Base-by-base conservation (phyloP, 805 yeast species). In the Pichia gijzeniarum region DNA sequence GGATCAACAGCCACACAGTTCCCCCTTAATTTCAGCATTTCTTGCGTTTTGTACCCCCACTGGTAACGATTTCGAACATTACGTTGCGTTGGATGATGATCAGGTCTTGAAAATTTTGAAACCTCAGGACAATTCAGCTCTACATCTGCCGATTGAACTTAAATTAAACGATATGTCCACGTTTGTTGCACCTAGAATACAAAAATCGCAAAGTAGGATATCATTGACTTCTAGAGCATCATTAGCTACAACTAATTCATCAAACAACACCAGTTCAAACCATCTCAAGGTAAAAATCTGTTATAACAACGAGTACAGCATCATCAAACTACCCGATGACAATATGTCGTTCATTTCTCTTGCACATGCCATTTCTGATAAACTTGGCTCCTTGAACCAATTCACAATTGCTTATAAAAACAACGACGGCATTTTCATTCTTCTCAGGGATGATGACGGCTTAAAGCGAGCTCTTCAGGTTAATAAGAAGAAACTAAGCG, bases 1-100 rank as follows among this genome's bases (percentile, higher is more conserved):
- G 5, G 30, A 25, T 13, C 13, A 21, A 2, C 35, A 28, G 6
- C 31, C 47, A 16, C n/a, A 30, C 10, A 41, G 44, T 13, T 28
- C 43, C 4, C 28, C 34, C 2, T 36, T 45, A 8, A 21, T 20
- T 14, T 10, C 16, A 8, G 31, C 20, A 19, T 41, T 47, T 22
- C 10, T 44, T 12, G 35, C 40, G 8, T 49, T 48, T 37, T 36
- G 41, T 28, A 27, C 22, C 16, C 33, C 36, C 14, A 34, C 25
- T 25, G 34, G 20, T 34, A 36, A 45, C 20, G 48, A 57, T 61
- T 42, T 57, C 60, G 48, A 65, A 60, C 58, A 62, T 39, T 46
- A 61, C 41, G 59, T 55, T n/a, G 53, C 53, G n/a, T 53, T 61
- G 43, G 60, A 57, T 40, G 31, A 51, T 35, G 51, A 48, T 19